Base-by-base conservation (phyloP, 257 asterid species). In the Solanum infundibuliforme region DNA sequence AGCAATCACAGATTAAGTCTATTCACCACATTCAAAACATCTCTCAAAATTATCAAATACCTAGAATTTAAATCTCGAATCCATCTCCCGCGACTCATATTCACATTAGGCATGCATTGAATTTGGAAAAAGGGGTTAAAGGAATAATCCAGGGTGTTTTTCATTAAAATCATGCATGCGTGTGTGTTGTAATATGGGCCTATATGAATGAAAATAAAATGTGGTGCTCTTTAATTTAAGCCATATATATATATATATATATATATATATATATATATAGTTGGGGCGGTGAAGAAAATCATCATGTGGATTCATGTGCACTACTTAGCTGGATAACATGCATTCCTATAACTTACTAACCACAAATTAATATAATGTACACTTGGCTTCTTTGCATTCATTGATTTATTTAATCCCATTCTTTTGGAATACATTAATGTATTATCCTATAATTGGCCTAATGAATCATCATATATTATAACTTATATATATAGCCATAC, bases 241-340 rank as follows among this genome's bases (percentile, higher is more conserved):
- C 41, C 41, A 48, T 48, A 48, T 48, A 48, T 74, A 58, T n/a
- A n/a, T 23, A 41, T 8, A 60, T 9, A 48, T 48, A 48, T 48
- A 48, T 83, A 58, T 74, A 58, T n/a, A n/a, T 23, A 34, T 5
- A 34, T 34, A 34, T 34, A 34, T 52, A 52, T 83, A 60, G 68
- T 68, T 87, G 92, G 82, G 62, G 83, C 72, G 69, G 85, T 46
- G 85, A 81, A 81, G 84, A 83, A 86, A 89, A 83, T 66, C 87
- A 91, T 90, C 95, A 94, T 94, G 95, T 94, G 95, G 93, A 36
- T 90, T 93, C 97, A 94, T 94, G 95, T 94, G 95, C 90, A 91
- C 75, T 87, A 31, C 88, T 46, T 43, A 43, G 93, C 83, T 89
- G 88, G 88, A 92, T 93, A 94, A 92, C 96, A 91, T 92, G 94